A percentile compares a stretch with the other conserved stretches of the same genome.
Conservation (phyloP, 371 early-diverging fungal species). For the Rhizopus stolonifer region DNA sequence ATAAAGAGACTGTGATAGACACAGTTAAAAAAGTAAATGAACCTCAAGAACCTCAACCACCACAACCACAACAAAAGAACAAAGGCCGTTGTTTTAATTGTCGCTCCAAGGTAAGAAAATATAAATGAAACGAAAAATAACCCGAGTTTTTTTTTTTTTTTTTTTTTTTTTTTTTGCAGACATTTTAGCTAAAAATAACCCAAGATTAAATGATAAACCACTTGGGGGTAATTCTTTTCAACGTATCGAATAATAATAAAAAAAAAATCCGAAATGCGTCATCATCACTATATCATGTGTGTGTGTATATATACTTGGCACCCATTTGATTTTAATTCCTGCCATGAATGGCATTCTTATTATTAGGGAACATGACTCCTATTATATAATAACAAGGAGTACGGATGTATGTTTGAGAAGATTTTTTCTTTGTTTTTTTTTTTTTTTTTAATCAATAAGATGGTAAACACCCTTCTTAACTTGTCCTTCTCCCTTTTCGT, state of each 20-base stretch:
- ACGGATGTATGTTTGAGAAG: not conserved
- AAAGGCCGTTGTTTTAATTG: conserved; percentile 76
- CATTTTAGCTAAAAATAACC: conserved; percentile 74
- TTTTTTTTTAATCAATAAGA: conserved; percentile 46
- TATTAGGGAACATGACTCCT: not conserved
- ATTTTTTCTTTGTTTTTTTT: not conserved
- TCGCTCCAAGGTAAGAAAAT: conserved; percentile 67
- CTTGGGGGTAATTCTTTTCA: conserved; percentile 79
- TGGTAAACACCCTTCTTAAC: conserved; percentile 64
- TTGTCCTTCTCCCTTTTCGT: conserved; percentile 59
- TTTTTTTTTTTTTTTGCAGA: conserved; percentile 28
- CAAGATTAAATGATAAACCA: conserved; percentile 75
- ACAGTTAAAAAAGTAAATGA: not conserved
- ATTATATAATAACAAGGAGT: no score
- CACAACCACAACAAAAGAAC: conserved; percentile 55
- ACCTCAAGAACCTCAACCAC: not conserved
- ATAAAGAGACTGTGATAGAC: not conserved
- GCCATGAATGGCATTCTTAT: not conserved
- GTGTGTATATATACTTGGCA: no score
- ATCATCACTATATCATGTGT: not conserved
- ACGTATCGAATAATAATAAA: conserved; percentile 54
- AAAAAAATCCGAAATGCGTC: not conserved
- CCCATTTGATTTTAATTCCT: no score
- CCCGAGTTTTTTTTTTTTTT: not conserved
- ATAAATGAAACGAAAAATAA: conserved; percentile 42